Evolutionary conservation across 352 stramenopile species (phyloP), one percentile per base, ranked within the genome.

Genomic region (Pythium dissotocum): DNA sequence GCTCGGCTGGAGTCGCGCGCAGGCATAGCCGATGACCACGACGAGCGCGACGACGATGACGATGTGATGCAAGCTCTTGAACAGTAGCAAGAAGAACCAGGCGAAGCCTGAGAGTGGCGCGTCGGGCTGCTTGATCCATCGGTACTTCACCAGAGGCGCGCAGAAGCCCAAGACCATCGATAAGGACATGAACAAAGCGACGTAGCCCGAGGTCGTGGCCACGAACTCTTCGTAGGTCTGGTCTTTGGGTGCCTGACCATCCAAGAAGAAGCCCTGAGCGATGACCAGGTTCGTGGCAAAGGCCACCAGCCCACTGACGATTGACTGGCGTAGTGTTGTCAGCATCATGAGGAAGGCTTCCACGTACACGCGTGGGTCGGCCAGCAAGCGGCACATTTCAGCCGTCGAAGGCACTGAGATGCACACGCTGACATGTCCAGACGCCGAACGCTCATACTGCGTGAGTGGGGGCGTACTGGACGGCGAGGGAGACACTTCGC

Each of bases 151-250:
- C 4, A 72, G 60, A 7, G 48, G 54, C 18, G 35, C 6, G 26
- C 40, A 36, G 18, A 58, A 44, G 4, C 35, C 44, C 1, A 53
- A 1, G 2, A 64, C 2, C 42, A 70, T 64, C 4, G 35, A 8
- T 13, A 64, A 0, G 2, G 14, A 44, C 12, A 64, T 9, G 14
- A 49, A 63, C n/a, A 70, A 24, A 9, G 42, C 54, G 18, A 63
- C 13, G 32, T 58, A 38, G 12, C 16, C 60, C 53, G 64, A 61
- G 10, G 36, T 58, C 7, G 53, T 35, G 21, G 36, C 55, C 6
- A 68, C 21, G 55, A 72, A 72, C 46, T 65, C 53, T 9, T 6
- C 28, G 54, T 57, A 52, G 1, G 38, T 51, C 33, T 72, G 66
- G 5, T 67, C 30, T 0, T 35, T 18, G 1, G 66, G 53, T 0